Evolutionary conservation across 352 stramenopile species (phyloP).

Genomic region (Elongisporangium anandrum): DNA sequence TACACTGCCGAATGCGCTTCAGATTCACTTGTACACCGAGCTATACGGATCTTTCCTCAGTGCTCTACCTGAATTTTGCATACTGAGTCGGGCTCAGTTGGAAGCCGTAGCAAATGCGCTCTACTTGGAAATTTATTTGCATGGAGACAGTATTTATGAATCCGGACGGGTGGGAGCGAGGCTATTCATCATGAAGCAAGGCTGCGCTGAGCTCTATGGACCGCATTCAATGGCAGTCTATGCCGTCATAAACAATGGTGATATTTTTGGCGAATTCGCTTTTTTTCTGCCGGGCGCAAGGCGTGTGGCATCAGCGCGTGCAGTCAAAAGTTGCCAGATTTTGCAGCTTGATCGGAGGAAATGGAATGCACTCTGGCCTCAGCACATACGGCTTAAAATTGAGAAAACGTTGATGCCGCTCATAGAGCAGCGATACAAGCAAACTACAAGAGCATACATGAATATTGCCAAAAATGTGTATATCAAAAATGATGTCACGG

Average conservation of each 20-base stretch:
- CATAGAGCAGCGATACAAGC: slow-evolving; percentile 31
- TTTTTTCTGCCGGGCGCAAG: slow-evolving; percentile 53
- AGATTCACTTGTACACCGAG: slow-evolving; percentile 38
- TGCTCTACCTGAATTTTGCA: slow-evolving; percentile 27
- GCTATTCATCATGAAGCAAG: slow-evolving; percentile 49
- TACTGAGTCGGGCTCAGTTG: slow-evolving; percentile 35
- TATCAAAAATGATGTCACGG: slow-evolving; percentile 33
- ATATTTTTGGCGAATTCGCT: slow-evolving; percentile 54
- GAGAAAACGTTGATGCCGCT: slow-evolving; percentile 33
- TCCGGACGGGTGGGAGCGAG: slow-evolving; percentile 28
- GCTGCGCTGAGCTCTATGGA: slow-evolving; percentile 37
- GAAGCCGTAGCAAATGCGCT: slow-evolving; percentile 44
- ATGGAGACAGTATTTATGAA: slow-evolving; percentile 57
- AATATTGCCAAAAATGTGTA: slow-evolving; percentile 71
- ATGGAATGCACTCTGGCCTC: slow-evolving; percentile 55
- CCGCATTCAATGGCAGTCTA: slow-evolving; percentile 35
- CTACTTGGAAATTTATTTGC: slow-evolving; percentile 60
- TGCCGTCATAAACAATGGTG: slow-evolving; percentile 16
- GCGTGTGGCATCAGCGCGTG: slow-evolving; percentile 38
- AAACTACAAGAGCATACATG: slow-evolving; percentile 27
- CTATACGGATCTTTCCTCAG: slow-evolving; percentile 41
- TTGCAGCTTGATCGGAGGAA: slow-evolving; percentile 43
- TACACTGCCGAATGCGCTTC: slow-evolving; percentile 36
- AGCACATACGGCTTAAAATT: slow-evolving; percentile 23
- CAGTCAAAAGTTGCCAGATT: slow-evolving; percentile 55